These are phyloP conservation scores for Pleoardoris graminearum DNA, from an alignment of 2,329 filamentous ascomycete species.

Conservation along the genomic window DNA sequence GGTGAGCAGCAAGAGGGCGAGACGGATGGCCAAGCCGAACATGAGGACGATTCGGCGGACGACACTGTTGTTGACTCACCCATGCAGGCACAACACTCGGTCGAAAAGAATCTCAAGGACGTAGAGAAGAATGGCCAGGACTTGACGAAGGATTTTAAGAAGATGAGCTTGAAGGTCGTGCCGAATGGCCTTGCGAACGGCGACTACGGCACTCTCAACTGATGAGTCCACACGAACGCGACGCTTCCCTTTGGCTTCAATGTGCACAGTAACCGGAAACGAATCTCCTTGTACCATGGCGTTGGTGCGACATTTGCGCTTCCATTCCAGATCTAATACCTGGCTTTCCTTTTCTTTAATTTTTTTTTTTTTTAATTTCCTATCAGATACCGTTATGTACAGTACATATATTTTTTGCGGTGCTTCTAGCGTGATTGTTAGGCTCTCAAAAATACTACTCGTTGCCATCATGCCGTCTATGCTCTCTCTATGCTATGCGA, in stretches of 20 bases:
- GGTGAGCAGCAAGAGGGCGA: constrained; percentile 29
- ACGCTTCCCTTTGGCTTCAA: constrained; percentile 15
- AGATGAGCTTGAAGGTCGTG: constrained; percentile 33
- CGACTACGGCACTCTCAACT: constrained; percentile 35
- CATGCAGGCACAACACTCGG: constrained; percentile 10
- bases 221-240: neutral
- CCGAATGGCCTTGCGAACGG: constrained; percentile 35
- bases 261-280: constrained; percentile 11
- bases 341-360: too few relatives aligned
- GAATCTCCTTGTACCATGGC: too few relatives aligned
- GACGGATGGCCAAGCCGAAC: neutral
- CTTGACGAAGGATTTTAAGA: constrained; percentile 26
- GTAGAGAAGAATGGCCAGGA: constrained; percentile 23
- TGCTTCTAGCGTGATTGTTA: too few relatives aligned
- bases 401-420: too few relatives aligned
- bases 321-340: too few relatives aligned
- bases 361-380: too few relatives aligned
- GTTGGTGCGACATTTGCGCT: too few relatives aligned
- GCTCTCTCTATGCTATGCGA: too few relatives aligned
- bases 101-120: constrained; percentile 4
- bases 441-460: too few relatives aligned
- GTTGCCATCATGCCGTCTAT: too few relatives aligned
- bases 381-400: too few relatives aligned
- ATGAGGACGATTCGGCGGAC: constrained; percentile 8
- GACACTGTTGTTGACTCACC: constrained; percentile 33